Percentiles rank a stretch among this genome's conserved stretches.
Conservation (phyloP, 228 moss, liverwort and hornwort genomes). For the Sphagnum magellanicum region DNA sequence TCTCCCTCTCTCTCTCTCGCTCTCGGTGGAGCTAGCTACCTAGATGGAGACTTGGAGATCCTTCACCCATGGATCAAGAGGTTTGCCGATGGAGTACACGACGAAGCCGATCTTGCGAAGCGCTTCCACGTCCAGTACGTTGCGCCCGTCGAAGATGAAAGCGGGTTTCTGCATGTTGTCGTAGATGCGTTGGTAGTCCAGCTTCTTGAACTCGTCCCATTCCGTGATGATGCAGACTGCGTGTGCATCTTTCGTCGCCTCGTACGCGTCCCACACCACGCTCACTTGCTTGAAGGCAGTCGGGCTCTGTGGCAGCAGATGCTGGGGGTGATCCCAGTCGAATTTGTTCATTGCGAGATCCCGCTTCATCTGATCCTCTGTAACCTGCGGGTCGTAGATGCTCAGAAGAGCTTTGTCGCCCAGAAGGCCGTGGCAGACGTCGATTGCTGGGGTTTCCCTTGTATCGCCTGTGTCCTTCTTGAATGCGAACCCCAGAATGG, state of each 20-base stretch:
- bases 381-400: constrained; percentile 86
- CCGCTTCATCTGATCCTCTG: constrained; percentile 87
- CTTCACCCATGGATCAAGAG: constrained; percentile 91
- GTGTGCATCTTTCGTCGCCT: constrained; percentile 70
- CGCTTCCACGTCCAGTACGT: constrained; percentile 50
- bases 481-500: constrained; percentile 76
- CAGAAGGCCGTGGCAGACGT: constrained; percentile 79
- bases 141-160: constrained; percentile 84
- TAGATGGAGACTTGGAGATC: constrained; percentile 72
- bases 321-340: constrained; percentile 92
- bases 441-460: constrained; percentile 77
- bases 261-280: constrained; percentile 78
- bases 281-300: constrained; percentile 60
- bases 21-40: background rate
- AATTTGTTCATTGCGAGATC: constrained; percentile 87
- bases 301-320: constrained; percentile 61
- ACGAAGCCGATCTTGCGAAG: constrained; percentile 86
- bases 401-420: constrained; percentile 77
- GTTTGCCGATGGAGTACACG: constrained; percentile 81
- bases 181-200: constrained; percentile 78
- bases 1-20: no score
- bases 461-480: constrained; percentile 93
- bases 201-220: constrained; percentile 92
- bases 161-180: constrained; percentile 92
- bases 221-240: constrained; percentile 83